phyloP scores from a whole-genome alignment of 2,329 filamentous ascomycete genomes.

The Penicillium rolfsii region DNA sequence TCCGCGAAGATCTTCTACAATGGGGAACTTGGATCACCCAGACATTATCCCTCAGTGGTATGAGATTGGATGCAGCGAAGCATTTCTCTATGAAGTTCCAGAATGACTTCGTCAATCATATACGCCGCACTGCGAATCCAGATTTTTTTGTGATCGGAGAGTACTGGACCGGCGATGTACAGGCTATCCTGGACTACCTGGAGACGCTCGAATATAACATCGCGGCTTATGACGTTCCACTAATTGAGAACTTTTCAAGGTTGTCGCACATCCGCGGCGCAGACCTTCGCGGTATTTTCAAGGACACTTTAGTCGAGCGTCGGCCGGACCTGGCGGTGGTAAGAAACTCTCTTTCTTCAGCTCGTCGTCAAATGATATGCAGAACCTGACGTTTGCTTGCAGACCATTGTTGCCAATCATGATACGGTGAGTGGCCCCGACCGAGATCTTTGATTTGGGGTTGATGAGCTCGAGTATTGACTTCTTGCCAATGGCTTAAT shows the following conservation, averaged over 20 bases:
- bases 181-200: slow-evolving; percentile 61
- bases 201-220: slow-evolving; percentile 62
- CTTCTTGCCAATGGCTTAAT: slow-evolving; percentile 29
- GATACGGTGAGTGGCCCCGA: slow-evolving; percentile 25
- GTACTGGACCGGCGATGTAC: slow-evolving; percentile 66
- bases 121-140: slow-evolving; percentile 56
- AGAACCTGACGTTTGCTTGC: slow-evolving; percentile 8
- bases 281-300: slow-evolving; percentile 68
- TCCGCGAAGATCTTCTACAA: slow-evolving; percentile 64
- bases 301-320: slow-evolving; percentile 60
- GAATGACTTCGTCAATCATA: slow-evolving; percentile 62
- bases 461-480: neutral
- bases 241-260: slow-evolving; percentile 68
- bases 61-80: slow-evolving; percentile 73
- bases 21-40: slow-evolving; percentile 71
- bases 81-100: slow-evolving; percentile 72
- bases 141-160: slow-evolving; percentile 70
- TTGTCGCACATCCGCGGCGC: slow-evolving; percentile 60
- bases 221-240: slow-evolving; percentile 67
- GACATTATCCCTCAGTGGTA: slow-evolving; percentile 64
- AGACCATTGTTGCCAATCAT: slow-evolving; percentile 30
- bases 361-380: neutral
- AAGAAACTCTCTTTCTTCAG: slow-evolving; percentile 10
- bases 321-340: slow-evolving; percentile 56
- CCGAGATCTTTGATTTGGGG: neutral